These are phyloP conservation scores for Leccinum insigne DNA, from an alignment of 1,284 basidiomycete genomes.

Conservation along the genomic window DNA sequence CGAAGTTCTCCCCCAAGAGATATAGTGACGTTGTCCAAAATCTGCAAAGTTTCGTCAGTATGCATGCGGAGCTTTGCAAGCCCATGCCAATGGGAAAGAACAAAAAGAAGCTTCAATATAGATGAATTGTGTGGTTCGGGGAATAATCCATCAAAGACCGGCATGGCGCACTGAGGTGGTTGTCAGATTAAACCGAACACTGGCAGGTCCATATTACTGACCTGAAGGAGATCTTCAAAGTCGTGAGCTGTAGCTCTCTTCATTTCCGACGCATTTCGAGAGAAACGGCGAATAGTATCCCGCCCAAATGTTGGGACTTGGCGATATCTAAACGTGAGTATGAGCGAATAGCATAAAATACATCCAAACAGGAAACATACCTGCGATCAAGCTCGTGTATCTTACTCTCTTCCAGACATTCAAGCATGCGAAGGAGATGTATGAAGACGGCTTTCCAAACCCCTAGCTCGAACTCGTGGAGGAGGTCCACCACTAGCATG, in stretches of 20 bases:
- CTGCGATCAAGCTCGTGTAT: neutral
- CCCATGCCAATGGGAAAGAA: neutral
- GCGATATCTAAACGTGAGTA: neutral
- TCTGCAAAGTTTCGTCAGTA: neutral
- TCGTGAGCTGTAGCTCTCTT: neutral
- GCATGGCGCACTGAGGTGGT: neutral
- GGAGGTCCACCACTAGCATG: neutral
- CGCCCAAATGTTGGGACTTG: neutral
- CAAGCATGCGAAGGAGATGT: neutral
- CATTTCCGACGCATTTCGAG: neutral
- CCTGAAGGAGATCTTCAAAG: neutral
- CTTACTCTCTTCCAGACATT: neutral
- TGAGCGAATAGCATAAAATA: neutral
- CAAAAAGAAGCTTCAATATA: neutral
- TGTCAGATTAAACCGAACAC: neutral
- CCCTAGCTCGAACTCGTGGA: neutral
- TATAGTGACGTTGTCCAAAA: too few species aligned
- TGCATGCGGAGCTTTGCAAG: neutral
- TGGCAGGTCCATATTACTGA: neutral
- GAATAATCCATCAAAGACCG: accelerated
- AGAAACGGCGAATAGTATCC: neutral
- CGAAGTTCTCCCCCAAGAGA: neutral
- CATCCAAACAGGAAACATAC: neutral
- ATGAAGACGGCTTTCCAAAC: neutral
- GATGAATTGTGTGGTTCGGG: neutral